phyloP scores from a whole-genome alignment of 1,284 basidiomycete species.

The Leccinum subrobustum region DNA sequence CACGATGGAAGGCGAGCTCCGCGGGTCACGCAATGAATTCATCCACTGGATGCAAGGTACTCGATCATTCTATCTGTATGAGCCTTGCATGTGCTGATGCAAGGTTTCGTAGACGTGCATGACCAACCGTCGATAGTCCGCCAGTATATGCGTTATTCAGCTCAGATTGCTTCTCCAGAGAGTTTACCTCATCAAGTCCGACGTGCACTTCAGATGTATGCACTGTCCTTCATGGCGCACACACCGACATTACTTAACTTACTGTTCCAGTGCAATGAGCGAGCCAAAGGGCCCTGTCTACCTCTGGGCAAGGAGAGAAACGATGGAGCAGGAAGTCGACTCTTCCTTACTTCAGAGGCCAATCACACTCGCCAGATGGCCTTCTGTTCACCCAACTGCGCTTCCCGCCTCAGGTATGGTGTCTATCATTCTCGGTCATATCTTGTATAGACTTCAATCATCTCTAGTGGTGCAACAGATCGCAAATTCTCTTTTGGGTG shows the following conservation, averaged over 20 bases:
- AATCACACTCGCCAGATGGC: slow-evolving; percentile 44
- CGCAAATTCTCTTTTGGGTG: slow-evolving; percentile 45
- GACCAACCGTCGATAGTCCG: slow-evolving; percentile 68
- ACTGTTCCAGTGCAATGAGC: slow-evolving; percentile 50
- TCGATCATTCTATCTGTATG: background rate
- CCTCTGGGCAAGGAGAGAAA: slow-evolving; percentile 69
- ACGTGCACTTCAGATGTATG: slow-evolving; percentile 62
- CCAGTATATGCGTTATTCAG: slow-evolving; percentile 68
- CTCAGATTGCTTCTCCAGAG: slow-evolving; percentile 55
- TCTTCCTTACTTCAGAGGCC: slow-evolving; percentile 32
- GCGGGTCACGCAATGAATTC: slow-evolving; percentile 69
- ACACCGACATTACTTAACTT: background rate
- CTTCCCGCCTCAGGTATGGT: slow-evolving; percentile 47
- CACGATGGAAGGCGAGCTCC: slow-evolving; percentile 51
- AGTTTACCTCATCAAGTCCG: slow-evolving; percentile 50
- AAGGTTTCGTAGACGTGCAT: slow-evolving; percentile 48
- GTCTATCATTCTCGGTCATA: background rate
- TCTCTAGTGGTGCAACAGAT: slow-evolving; percentile 44
- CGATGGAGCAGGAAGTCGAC: slow-evolving; percentile 63
- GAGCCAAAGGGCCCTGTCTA: slow-evolving; percentile 72
- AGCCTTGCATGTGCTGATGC: background rate
- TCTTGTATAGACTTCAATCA: background rate
- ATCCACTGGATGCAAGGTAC: slow-evolving; percentile 71
- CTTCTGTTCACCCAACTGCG: slow-evolving; percentile 47
- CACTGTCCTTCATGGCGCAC: background rate